These are phyloP conservation scores for Penicillium sp. DNA, from an alignment of 2,329 filamentous ascomycete species.

Conservation along the genomic window DNA sequence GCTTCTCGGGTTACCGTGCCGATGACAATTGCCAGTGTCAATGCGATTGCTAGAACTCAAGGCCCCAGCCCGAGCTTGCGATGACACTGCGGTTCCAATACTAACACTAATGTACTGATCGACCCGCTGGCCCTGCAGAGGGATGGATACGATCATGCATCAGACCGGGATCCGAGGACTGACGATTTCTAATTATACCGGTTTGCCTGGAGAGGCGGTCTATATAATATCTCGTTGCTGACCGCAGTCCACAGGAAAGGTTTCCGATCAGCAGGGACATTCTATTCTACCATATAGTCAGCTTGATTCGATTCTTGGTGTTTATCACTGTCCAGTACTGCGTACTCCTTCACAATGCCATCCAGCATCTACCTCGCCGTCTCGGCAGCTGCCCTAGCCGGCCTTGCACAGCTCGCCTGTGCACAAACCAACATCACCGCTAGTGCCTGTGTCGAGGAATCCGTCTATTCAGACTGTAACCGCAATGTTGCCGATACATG, in stretches of 20 bases:
- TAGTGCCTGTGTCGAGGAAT: slow-evolving; percentile 28
- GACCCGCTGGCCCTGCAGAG: slow-evolving; percentile 12
- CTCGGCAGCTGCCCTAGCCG: slow-evolving; percentile 19
- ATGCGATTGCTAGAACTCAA: background rate
- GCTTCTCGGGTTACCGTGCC: background rate
- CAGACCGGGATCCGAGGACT: slow-evolving; percentile 15
- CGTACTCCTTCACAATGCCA: slow-evolving; percentile 19
- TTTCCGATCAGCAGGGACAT: too few species aligned
- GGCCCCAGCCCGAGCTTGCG: slow-evolving; percentile 11
- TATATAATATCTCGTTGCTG: slow-evolving; percentile 1
- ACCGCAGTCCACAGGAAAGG: background rate
- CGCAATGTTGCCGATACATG: slow-evolving; percentile 28
- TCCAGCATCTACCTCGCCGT: slow-evolving; percentile 24
- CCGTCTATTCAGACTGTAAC: slow-evolving; percentile 31
- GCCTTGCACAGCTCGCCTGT: slow-evolving; percentile 22
- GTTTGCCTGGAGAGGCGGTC: background rate
- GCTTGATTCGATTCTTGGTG: too few species aligned
- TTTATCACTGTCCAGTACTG: background rate
- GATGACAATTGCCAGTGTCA: background rate
- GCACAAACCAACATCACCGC: slow-evolving; percentile 36
- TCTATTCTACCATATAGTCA: background rate
- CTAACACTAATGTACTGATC: slow-evolving; percentile 20
- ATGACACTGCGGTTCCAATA: slow-evolving; percentile 31
- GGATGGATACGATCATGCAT: slow-evolving; percentile 12
- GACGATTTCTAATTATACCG: background rate